These are phyloP conservation scores for Fusarium pseudonygamai DNA, from an alignment of 2,329 filamentous ascomycete genomes.

Conservation along the genomic window DNA sequence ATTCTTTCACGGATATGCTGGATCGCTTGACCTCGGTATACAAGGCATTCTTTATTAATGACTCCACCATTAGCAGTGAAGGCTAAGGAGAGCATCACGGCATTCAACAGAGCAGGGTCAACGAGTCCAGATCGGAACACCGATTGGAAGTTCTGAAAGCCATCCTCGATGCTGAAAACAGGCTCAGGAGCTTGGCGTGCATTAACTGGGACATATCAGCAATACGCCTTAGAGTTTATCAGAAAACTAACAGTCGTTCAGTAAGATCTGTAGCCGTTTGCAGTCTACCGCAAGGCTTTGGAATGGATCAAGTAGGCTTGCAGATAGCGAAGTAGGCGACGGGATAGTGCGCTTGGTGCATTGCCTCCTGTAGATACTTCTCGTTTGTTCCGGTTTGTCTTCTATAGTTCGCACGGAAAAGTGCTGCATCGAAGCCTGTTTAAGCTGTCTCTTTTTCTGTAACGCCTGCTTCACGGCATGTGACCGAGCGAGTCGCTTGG, in stretches of 20 bases:
- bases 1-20: constrained; percentile 49
- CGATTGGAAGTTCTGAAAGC: constrained; percentile 50
- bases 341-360: rapidly evolving
- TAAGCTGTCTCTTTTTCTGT: constrained; percentile 14
- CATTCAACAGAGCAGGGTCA: constrained; percentile 52
- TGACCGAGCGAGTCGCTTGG: constrained; percentile 22
- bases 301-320: constrained; percentile 13
- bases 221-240: neutral
- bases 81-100: constrained; percentile 51
- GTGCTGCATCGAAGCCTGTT: constrained; percentile 12
- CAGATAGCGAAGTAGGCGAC: neutral
- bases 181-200: constrained; percentile 45
- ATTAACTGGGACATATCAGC: constrained; percentile 24
- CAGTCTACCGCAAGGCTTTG: constrained; percentile 20
- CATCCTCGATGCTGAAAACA: constrained; percentile 50
- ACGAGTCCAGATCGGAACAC: constrained; percentile 47
- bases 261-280: constrained; percentile 9
- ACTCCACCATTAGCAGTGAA: constrained; percentile 42
- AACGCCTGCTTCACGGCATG: constrained; percentile 33
- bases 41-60: constrained; percentile 48
- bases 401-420: neutral
- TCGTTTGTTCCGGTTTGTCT: neutral
- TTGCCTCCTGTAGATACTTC: rapidly evolving
- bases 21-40: constrained; percentile 48
- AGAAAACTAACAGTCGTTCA: constrained; percentile 16